Evolutionary conservation across 1,284 basidiomycete genomes (phyloP).

Genomic region (Ustilago xerochloae): DNA sequence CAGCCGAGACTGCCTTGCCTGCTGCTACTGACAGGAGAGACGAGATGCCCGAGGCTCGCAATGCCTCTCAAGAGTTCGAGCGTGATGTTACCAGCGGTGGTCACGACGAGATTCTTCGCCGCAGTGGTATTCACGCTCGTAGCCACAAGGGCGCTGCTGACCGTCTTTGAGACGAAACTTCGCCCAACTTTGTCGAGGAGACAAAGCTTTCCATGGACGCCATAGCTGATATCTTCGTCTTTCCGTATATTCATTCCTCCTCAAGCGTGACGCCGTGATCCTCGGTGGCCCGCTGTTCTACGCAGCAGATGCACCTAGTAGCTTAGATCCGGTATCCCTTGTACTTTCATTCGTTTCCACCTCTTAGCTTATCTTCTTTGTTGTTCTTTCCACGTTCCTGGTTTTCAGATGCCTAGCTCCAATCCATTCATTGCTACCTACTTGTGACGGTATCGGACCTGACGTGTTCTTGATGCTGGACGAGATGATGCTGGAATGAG

Average conservation of each 20-base stretch:
- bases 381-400: background rate
- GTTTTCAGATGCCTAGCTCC: background rate
- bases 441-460: no score
- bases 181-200: no score
- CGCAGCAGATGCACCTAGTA: constrained; percentile 12
- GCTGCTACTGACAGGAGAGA: constrained; percentile 9
- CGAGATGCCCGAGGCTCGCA: background rate
- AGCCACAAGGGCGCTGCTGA: constrained; percentile 30
- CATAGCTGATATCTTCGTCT: no score
- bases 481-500: no score
- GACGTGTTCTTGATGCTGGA: no score
- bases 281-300: constrained; percentile 5
- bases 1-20: constrained; percentile 23
- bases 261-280: constrained; percentile 5
- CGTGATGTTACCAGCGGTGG: constrained; percentile 15
- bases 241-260: background rate
- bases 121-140: constrained; percentile 40
- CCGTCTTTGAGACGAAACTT: constrained; percentile 24
- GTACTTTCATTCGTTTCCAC: background rate
- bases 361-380: background rate
- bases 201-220: no score
- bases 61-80: constrained; percentile 5
- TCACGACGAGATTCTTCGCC: no score
- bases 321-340: constrained; percentile 13
- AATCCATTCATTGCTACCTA: no score